Percentiles rank a stretch among this genome's conserved stretches.
phyloP scores from a whole-genome alignment of 164 flowering plant species.

The Sextonia rubra region DNA sequence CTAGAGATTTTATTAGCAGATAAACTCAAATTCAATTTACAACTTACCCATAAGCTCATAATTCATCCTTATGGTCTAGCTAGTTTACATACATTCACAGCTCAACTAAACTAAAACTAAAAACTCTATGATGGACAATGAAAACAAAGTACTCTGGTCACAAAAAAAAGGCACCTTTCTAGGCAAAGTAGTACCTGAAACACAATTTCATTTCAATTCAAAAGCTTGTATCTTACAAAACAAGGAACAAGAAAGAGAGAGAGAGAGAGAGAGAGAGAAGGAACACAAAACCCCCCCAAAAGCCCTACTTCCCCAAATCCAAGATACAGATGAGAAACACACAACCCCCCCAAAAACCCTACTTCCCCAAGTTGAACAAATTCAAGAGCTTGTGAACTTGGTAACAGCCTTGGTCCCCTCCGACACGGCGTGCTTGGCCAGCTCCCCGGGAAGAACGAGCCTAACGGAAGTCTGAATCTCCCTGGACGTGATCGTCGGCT shows the following conservation, averaged over 20 bases:
- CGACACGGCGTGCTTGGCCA: conserved; percentile 17
- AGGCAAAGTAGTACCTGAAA: too few species aligned
- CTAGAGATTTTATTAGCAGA: too few species aligned
- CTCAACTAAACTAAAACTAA: too few species aligned
- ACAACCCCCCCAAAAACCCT: neutral
- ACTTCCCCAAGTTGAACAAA: neutral
- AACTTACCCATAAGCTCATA: too few species aligned
- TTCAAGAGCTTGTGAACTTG: conserved; percentile 19
- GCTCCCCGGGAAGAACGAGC: conserved; percentile 18
- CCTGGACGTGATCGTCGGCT: conserved; percentile 16
- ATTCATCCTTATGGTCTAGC: too few species aligned
- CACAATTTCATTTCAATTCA: neutral
- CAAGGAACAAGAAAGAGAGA: too few species aligned
- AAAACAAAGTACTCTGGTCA: too few species aligned
- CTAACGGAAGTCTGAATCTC: conserved; percentile 17
- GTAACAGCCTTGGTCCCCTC: conserved; percentile 20
- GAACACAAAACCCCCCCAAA: neutral
- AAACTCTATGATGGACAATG: too few species aligned
- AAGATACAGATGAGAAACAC: too few species aligned
- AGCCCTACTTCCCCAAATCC: neutral
- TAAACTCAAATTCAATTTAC: too few species aligned
- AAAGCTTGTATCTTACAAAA: neutral
- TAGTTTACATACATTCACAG: too few species aligned
- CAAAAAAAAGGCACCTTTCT: too few species aligned
- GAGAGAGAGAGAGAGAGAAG: neutral